Evolutionary conservation across 2,329 filamentous ascomycete genomes (phyloP).

Genomic region (Xylariaceae sp.): DNA sequence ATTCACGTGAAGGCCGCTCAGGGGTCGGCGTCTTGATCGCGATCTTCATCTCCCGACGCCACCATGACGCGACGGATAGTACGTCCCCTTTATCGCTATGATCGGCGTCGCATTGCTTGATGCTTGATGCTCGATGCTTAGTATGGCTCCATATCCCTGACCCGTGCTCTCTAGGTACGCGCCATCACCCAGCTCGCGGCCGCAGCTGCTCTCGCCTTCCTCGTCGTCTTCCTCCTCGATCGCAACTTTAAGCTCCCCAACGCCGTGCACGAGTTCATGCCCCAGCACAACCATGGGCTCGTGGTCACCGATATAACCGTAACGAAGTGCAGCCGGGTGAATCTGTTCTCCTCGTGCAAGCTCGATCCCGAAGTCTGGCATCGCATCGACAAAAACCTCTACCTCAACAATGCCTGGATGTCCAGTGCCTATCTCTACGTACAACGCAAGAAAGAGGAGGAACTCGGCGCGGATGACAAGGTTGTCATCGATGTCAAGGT

Average conservation of each 20-base stretch:
- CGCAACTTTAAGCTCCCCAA: conserved; percentile 81
- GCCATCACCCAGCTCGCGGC: conserved; percentile 71
- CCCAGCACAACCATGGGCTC: conserved; percentile 75
- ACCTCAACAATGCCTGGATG: conserved; percentile 68
- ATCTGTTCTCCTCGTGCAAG: conserved; percentile 69
- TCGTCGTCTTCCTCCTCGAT: conserved; percentile 78
- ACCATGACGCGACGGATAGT: conserved; percentile 35
- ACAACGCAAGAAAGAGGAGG: conserved; percentile 78
- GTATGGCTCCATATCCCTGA: neutral
- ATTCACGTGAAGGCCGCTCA: conserved; percentile 20
- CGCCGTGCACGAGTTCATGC: conserved; percentile 80
- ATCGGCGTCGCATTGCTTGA: neutral
- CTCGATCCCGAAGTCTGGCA: conserved; percentile 70
- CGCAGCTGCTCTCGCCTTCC: conserved; percentile 59
- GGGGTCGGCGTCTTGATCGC: conserved; percentile 10
- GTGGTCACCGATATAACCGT: conserved; percentile 83
- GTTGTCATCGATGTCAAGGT: conserved; percentile 76
- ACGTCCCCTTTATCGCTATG: conserved; percentile 12
- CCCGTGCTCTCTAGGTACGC: conserved; percentile 42
- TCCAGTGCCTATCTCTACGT: conserved; percentile 76
- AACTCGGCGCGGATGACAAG: conserved; percentile 66
- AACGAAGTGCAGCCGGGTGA: conserved; percentile 68
- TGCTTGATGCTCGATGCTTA: neutral
- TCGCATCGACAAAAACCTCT: conserved; percentile 83
- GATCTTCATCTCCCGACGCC: conserved; percentile 9